Percentiles rank a stretch among this genome's conserved stretches.
Conservation (phyloP, 176 grass and related monocot genomes). For the Melocanna baccifera region DNA sequence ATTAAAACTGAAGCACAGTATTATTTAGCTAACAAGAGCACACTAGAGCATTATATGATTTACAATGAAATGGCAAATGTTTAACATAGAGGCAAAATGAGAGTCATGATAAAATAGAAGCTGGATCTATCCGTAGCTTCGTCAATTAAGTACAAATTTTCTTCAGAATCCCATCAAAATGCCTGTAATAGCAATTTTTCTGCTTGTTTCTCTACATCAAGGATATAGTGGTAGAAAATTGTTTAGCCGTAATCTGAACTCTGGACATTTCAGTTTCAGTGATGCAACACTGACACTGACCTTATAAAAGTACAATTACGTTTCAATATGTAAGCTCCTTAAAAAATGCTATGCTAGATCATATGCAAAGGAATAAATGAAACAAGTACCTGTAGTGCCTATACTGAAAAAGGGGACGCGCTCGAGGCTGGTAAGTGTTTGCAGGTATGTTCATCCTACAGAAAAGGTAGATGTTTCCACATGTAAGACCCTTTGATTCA, state of each 20-base stretch:
- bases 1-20: not conserved
- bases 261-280: not conserved
- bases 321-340: not conserved
- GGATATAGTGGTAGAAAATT: not conserved
- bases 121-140: not conserved
- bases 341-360: conserved; percentile 3
- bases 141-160: conserved; percentile 9
- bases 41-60: conserved; percentile 1
- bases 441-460: conserved; percentile 74
- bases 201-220: not conserved
- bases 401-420: conserved; percentile 90
- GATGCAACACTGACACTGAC: conserved; percentile 5
- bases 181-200: not conserved
- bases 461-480: conserved; percentile 25
- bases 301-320: not conserved
- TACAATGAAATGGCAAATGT: not conserved
- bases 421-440: conserved; percentile 89
- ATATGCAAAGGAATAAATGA: conserved; percentile 9
- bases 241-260: not conserved
- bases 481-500: not conserved
- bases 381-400: conserved; percentile 83
- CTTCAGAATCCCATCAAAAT: not conserved
- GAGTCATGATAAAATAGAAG: not conserved
- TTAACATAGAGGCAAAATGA: not conserved
- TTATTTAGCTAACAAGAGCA: not conserved